These are phyloP conservation scores for Juglanconis oblonga DNA, from an alignment of 2,329 filamentous ascomycete species.

Conservation along the genomic window DNA sequence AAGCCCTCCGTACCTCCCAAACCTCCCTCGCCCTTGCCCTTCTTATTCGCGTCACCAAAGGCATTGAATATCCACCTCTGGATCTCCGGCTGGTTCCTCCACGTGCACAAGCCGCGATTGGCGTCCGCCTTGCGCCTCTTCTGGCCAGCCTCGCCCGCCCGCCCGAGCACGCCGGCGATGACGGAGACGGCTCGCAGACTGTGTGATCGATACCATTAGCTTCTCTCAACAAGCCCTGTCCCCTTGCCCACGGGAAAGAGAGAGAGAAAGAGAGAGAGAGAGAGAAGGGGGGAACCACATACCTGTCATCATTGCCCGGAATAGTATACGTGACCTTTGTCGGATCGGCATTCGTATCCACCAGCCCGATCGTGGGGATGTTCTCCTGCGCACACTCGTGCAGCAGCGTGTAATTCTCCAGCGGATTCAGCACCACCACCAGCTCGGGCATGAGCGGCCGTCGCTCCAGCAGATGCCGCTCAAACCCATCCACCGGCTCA, in stretches of 20 bases:
- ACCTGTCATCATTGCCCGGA: slow-evolving; percentile 95
- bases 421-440: slow-evolving; percentile 86
- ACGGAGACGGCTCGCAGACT: slow-evolving; percentile 80
- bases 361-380: slow-evolving; percentile 90
- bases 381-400: slow-evolving; percentile 87
- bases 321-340: slow-evolving; percentile 96
- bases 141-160: slow-evolving; percentile 78
- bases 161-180: slow-evolving; percentile 80
- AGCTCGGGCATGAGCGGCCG: slow-evolving; percentile 79
- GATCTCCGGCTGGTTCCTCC: slow-evolving; percentile 47
- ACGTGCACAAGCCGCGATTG: slow-evolving; percentile 59
- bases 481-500: slow-evolving; percentile 56
- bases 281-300: slow-evolving; percentile 25
- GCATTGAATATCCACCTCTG: slow-evolving; percentile 29
- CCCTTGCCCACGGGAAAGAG: not conserved
- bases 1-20: no score
- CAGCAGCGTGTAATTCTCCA: slow-evolving; percentile 87
- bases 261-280: not conserved
- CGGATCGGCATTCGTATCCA: slow-evolving; percentile 90
- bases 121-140: slow-evolving; percentile 63
- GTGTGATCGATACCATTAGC: not conserved
- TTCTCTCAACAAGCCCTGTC: slow-evolving; percentile 23
- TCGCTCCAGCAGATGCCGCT: slow-evolving; percentile 59
- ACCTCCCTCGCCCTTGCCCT: slow-evolving; percentile 16
- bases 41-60: slow-evolving; percentile 19